phyloP scores from a whole-genome alignment of 257 asterid genomes.

The Penstemon davidsonii region DNA sequence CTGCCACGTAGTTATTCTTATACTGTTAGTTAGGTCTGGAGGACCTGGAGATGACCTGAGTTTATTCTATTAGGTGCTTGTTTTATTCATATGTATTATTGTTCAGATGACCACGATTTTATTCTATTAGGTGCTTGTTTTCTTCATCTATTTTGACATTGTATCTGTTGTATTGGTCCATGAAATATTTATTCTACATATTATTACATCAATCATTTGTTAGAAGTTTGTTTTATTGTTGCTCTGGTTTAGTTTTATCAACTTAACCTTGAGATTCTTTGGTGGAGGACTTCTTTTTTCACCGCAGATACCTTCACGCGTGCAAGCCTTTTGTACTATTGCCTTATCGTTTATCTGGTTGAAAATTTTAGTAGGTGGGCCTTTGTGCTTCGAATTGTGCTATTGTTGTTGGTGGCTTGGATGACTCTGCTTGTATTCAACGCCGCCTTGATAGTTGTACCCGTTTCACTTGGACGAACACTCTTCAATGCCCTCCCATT shows the following conservation, averaged over 20 bases:
- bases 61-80: background rate
- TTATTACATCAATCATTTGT: background rate
- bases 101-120: background rate
- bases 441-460: slow-evolving; percentile 80
- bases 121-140: background rate
- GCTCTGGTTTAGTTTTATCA: background rate
- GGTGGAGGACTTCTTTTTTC: background rate
- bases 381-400: slow-evolving; percentile 82
- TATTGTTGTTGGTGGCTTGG: slow-evolving; percentile 90
- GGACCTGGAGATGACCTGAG: background rate
- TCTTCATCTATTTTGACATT: no score
- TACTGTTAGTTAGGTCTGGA: background rate
- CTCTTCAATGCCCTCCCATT: slow-evolving; percentile 81
- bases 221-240: background rate
- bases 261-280: background rate
- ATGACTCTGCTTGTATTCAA: slow-evolving; percentile 84
- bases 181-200: background rate
- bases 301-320: background rate
- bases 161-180: no score
- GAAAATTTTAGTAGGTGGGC: slow-evolving; percentile 74
- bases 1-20: no score
- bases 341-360: slow-evolving; percentile 36
- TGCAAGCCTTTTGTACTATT: slow-evolving; percentile 14
- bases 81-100: background rate
- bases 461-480: slow-evolving; percentile 83